phyloP scores from a whole-genome alignment of 192 early-diverging fungal species.

The Coemansia sp. region DNA sequence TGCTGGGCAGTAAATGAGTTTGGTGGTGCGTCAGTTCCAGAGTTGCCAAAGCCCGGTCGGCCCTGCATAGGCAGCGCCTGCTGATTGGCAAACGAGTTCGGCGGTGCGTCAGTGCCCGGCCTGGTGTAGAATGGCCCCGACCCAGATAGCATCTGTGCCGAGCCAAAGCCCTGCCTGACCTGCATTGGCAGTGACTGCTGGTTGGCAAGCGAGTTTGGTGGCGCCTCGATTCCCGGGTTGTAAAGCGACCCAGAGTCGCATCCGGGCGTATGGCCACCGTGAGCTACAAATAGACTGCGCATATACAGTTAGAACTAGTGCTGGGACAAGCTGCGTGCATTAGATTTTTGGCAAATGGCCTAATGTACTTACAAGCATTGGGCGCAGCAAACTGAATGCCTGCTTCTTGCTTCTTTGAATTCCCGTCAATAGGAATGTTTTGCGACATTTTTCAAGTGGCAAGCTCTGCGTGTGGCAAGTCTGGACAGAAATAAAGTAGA shows the following conservation, averaged over 20 bases:
- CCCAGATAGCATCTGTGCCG: background rate
- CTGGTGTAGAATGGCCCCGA: background rate
- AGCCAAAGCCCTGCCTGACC: slow-evolving; percentile 3
- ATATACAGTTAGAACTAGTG: slow-evolving; percentile 8
- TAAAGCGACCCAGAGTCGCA: background rate
- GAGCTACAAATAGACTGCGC: background rate
- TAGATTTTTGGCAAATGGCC: background rate
- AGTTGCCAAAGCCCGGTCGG: slow-evolving; percentile 2
- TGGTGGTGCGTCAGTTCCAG: slow-evolving; percentile 27
- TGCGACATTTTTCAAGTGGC: slow-evolving; percentile 24
- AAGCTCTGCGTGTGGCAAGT: background rate
- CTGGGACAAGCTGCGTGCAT: slow-evolving; percentile 7
- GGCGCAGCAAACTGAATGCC: slow-evolving; percentile 27
- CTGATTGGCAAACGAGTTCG: slow-evolving; percentile 14
- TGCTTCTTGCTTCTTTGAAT: slow-evolving; percentile 10
- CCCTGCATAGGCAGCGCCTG: slow-evolving; percentile 3
- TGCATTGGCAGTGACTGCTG: slow-evolving; percentile 5
- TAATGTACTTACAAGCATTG: slow-evolving; percentile 9
- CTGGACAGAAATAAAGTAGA: background rate
- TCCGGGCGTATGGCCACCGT: slow-evolving; percentile 3
- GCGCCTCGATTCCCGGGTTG: slow-evolving; percentile 20
- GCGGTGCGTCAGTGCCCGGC: slow-evolving; percentile 5
- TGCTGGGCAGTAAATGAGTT: slow-evolving; percentile 19
- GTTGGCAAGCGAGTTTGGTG: slow-evolving; percentile 32
- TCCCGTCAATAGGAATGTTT: slow-evolving; percentile 13